These are phyloP conservation scores for Malassezia caprae DNA, from an alignment of 1,284 basidiomycete species.

Conservation along the genomic window DNA sequence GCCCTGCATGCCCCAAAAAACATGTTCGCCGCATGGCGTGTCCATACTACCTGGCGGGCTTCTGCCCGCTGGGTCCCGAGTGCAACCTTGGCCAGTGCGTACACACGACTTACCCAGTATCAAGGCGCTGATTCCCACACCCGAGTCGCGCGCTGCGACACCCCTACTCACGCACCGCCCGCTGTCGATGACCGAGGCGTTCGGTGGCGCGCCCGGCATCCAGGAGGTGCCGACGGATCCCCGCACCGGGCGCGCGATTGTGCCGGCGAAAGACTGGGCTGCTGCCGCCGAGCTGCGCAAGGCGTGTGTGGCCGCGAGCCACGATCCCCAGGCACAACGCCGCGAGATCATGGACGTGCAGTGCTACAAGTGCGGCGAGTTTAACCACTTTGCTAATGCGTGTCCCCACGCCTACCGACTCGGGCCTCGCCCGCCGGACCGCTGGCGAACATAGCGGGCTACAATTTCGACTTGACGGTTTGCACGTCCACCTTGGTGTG, in stretches of 20 bases:
- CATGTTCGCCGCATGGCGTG: conserved; percentile 85
- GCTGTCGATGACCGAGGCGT: conserved; percentile 39
- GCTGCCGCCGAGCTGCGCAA: conserved; percentile 9
- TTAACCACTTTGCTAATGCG: conserved; percentile 44
- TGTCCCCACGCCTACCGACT: conserved; percentile 36
- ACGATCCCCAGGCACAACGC: conserved; percentile 13
- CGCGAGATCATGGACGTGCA: conserved; percentile 35
- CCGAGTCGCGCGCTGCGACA: conserved; percentile 35
- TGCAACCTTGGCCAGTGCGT: conserved; percentile 70
- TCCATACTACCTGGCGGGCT: conserved; percentile 80
- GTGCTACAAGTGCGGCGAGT: conserved; percentile 45
- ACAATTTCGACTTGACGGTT: not conserved
- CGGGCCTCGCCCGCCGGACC: conserved; percentile 14
- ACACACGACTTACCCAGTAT: conserved; percentile 19
- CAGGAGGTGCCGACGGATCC: conserved; percentile 15
- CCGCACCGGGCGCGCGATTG: conserved; percentile 13
- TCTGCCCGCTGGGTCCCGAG: conserved; percentile 85
- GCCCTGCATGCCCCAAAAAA: conserved; percentile 79
- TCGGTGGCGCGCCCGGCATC: conserved; percentile 21
- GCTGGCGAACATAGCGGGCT: not conserved
- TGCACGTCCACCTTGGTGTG: conserved; percentile 13
- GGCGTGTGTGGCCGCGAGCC: conserved; percentile 15
- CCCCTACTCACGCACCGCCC: conserved; percentile 42
- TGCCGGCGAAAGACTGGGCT: conserved; percentile 2
- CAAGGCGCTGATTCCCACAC: conserved; percentile 38